phyloP scores from a whole-genome alignment of 2,329 filamentous ascomycete species.

The Xylaria sp. region DNA sequence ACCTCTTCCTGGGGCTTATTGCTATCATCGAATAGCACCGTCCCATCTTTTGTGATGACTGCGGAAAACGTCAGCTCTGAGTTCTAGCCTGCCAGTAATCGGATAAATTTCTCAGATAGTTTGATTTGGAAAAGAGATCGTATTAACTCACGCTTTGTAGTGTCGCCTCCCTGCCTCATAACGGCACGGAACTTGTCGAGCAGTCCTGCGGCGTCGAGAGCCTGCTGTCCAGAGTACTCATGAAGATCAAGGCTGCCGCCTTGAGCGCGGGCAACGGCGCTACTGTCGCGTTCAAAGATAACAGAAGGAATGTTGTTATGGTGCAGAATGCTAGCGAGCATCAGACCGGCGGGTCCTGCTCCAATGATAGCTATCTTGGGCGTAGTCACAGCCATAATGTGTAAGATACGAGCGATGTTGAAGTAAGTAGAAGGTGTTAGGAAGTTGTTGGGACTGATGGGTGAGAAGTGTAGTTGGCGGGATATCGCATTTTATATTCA shows the following conservation, averaged over 20 bases:
- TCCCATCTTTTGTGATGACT: slow-evolving; percentile 43
- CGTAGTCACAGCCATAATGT: slow-evolving; percentile 16
- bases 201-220: slow-evolving; percentile 47
- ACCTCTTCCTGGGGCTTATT: slow-evolving; percentile 6
- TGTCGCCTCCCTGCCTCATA: slow-evolving; percentile 41
- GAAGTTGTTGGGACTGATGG: background rate
- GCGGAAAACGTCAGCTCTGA: background rate
- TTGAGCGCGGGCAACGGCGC: slow-evolving; percentile 52
- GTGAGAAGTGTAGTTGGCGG: background rate
- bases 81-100: background rate
- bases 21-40: slow-evolving; percentile 39
- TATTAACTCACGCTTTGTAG: slow-evolving; percentile 27
- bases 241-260: slow-evolving; percentile 63
- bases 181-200: slow-evolving; percentile 41
- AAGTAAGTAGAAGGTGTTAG: background rate
- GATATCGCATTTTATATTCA: background rate
- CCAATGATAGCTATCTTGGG: slow-evolving; percentile 48
- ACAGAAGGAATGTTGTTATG: slow-evolving; percentile 41
- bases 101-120: background rate
- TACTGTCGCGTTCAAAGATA: slow-evolving; percentile 48
- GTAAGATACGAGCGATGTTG: background rate
- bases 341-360: slow-evolving; percentile 47
- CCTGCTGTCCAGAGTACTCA: slow-evolving; percentile 45
- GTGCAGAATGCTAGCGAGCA: slow-evolving; percentile 47
- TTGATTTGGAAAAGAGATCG: background rate